Base-by-base conservation (phyloP, 192 early-diverging fungal species). In the Helicostylum pulchrum region DNA sequence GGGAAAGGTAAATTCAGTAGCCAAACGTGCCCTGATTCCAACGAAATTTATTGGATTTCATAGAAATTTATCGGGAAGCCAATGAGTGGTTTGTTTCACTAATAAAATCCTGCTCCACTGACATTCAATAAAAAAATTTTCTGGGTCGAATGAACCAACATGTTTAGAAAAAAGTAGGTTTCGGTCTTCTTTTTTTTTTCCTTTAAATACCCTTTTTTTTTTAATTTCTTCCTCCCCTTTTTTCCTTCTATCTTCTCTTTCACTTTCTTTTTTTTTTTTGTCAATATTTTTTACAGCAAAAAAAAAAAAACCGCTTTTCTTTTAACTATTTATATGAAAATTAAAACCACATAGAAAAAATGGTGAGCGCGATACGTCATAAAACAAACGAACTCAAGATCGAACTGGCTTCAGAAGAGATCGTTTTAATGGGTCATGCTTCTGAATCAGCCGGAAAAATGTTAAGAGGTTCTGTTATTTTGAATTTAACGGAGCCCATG, bases 381-480 rank as follows among this genome's bases (percentile, higher is more conserved):
- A 56, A 56, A 17, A n/a, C 49, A 2, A 21, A 63, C 20, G 64
- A 65, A 20, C 51, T 65, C 17, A 46, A 73, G 23, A 70, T 73
- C 30, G 15, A 49, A 9, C 23, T 73, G 6, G 54, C 71, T 6
- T 9, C 64, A 11, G 53, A 61, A 30, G 49, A 53, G 8, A 26
- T 73, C 4, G 52, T 53, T n/a, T 53, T 78, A 52, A 15, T 50
- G 53, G 53, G 53, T 10, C 31, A 31, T 39, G 31, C 53, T 32
- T 39, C 52, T n/a, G 78, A 81, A 57, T 76, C 78, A 1, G 65
- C 72, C 4, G 78, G 80, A 9, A 73, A 72, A 50, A 43, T 85
- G 20, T 62, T 87, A 20, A 75, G 80, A 57, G 86, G 86, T 5
- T 65, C 77, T 14, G 59, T 88, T 12, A 53, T 74, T 7, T 62